Evolutionary conservation across 2,329 filamentous ascomycete species (phyloP).

Genomic region (Pezicula radicicola): DNA sequence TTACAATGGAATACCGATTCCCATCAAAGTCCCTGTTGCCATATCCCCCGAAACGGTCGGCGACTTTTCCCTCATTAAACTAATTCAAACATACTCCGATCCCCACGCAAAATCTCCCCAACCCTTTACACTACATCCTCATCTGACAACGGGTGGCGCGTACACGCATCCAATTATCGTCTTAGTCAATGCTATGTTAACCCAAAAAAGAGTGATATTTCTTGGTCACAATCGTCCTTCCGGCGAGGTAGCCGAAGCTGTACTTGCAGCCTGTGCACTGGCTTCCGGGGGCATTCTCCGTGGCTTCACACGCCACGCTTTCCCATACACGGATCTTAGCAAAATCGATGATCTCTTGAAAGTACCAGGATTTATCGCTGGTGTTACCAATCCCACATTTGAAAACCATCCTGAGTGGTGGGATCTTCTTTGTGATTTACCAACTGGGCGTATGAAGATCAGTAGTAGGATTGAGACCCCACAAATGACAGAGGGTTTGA

Average conservation of each 20-base stretch:
- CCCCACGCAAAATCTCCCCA: conserved; percentile 80
- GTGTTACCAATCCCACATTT: conserved; percentile 96
- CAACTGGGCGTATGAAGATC: conserved; percentile 91
- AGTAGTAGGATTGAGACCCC: conserved; percentile 82
- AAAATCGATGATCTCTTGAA: conserved; percentile 96
- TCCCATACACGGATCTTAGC: conserved; percentile 95
- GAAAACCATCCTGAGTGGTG: conserved; percentile 96
- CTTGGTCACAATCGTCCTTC: conserved; percentile 93
- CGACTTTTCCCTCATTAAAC: conserved; percentile 95
- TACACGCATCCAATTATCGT: conserved; percentile 94
- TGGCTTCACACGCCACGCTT: conserved; percentile 93
- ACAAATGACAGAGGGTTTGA: conserved; percentile 76
- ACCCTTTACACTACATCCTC: conserved; percentile 81
- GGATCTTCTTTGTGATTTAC: conserved; percentile 92
- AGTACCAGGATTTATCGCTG: conserved; percentile 95
- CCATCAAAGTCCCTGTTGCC: conserved; percentile 92
- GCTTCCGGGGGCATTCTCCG: conserved; percentile 89
- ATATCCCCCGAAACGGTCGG: conserved; percentile 94
- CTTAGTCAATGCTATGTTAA: conserved; percentile 88
- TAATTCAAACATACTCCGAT: conserved; percentile 90
- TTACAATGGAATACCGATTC: conserved; percentile 95
- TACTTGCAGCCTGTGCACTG: conserved; percentile 91
- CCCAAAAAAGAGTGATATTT: conserved; percentile 95
- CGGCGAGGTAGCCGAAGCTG: conserved; percentile 95
- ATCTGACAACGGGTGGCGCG: conserved; percentile 87